Evolutionary conservation across 2,329 filamentous ascomycete genomes (phyloP), one percentile per base, ranked within the genome.

Genomic region (Teratosphaeria nubilosa): DNA sequence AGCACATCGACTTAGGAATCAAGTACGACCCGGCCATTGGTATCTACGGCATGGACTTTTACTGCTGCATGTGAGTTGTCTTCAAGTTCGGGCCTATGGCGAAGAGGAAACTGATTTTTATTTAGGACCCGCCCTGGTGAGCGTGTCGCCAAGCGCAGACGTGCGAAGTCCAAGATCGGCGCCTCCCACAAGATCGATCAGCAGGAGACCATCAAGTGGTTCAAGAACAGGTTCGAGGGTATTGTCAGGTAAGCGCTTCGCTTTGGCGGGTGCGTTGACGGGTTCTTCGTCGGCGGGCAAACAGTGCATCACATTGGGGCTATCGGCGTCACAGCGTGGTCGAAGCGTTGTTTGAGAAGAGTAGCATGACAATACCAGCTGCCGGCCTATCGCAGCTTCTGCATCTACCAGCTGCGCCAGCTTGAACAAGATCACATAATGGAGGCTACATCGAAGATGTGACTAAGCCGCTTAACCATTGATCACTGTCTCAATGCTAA

Each of bases 31-130:
- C 91, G 67, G 88, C 85, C 66, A 96, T 96, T 72, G 91, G 91
- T 86, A 96, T 96, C 79, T 96, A 96, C 85, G 91, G 94, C 78
- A 99, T 99, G 94, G 94, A 99, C 83, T 99, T 99, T 83, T 99
- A 96, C 88, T 91, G 87, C 89, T 97, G 92, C 90, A 99, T 99
- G 94, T 85, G 72, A 79, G 82, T 82, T 52, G 27, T 31, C 30
- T 59, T 56, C 27, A 6, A 54, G 30, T 56, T 34, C 25, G 20
- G 27, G 25, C 30, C 2, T 41, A 37, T 31, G 6, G 1, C 30
- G 37, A 30, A 51, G 13, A 5, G n/a, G 24, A 60, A 62, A 55
- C 71, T 76, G 68, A 77, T 64, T 25, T 14, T 57, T 30, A 30
- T 56, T 60, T 67, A 86, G 83, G 83, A 96, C 91, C 83, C 91